Evolutionary conservation across 257 asterid species (phyloP).

Genomic region (Solanum okadae): DNA sequence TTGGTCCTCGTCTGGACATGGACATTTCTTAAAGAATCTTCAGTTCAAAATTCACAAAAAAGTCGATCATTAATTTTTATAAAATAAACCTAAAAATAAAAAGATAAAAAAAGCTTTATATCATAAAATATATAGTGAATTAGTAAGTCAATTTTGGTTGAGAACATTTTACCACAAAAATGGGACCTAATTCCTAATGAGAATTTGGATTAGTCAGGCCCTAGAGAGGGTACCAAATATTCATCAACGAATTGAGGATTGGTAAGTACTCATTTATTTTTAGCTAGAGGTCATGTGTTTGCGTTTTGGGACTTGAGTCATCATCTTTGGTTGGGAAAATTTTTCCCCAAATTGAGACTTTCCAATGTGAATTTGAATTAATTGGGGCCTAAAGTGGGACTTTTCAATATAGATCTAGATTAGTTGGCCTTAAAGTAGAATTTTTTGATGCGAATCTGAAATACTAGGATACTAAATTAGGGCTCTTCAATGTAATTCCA

Average conservation of each 20-base stretch:
- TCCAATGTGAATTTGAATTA: neutral
- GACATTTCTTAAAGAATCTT: constrained; percentile 52
- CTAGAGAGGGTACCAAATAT: neutral
- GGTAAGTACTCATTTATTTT: neutral
- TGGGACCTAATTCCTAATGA: neutral
- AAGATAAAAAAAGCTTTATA: too few species aligned
- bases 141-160: neutral
- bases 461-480: neutral
- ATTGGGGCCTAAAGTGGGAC: neutral
- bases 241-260: neutral
- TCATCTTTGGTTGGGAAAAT: neutral
- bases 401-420: neutral
- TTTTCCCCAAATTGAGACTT: neutral
- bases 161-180: neutral
- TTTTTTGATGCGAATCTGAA: too few species aligned
- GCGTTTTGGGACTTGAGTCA: neutral
- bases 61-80: neutral
- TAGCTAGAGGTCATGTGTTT: neutral
- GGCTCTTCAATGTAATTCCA: neutral
- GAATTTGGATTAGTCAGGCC: neutral
- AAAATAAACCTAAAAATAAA: neutral
- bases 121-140: neutral
- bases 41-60: constrained; percentile 1
- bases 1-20: constrained; percentile 46
- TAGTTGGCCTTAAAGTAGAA: neutral